Base-by-base conservation (phyloP, 2,329 filamentous ascomycete genomes). In the Blastomyces emzantsi region DNA sequence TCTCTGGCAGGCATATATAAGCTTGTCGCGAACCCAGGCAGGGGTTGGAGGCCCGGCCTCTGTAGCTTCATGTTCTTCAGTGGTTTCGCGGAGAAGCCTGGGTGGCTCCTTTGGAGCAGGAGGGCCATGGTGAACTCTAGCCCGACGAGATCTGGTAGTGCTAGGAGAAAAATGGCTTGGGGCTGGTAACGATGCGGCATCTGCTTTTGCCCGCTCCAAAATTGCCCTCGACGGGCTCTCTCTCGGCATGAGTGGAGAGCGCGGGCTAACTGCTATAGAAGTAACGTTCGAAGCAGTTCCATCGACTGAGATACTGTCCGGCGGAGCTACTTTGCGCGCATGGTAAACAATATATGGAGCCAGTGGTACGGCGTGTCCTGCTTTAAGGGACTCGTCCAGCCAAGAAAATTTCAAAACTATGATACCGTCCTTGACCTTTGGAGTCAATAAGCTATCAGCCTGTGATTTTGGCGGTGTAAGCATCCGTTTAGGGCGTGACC, bases 1-100 rank as follows among this genome's bases (percentile, higher is more conserved):
- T 30, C 93, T 86, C 73, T 95, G 85, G 70, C 94, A 97, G 5
- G 92, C 87, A 74, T 94, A 96, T 6, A 80, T 80, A 13, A 85
- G 78, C 36, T 83, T 81, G 62, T 89, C 75, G 52, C 81, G 77
- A 15, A 87, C 84, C 85, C 85, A 95, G 2, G 84, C 83, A 1
- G 92, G 92, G 15, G 90, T 76, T 0, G 83, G 80, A 0, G 90
- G 90, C 0, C 90, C 72, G 2, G 82, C 75, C 45, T 65, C 70
- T 0, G 76, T 74, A 22, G 82, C 80, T 33, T 95, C 89, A 64
- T 92, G 83, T 64, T 96, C 91, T 2, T 88, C 90, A 0, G 92
- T 96, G 0, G 88, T 90, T 70, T 89, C 81, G 47, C 86, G 85
- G 11, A 86, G 72, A 6, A 95, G 75, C 62, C 77, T 75, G 58